Percentiles rank a stretch among this genome's conserved stretches.
These are phyloP conservation scores for Prunus fruticosa DNA, from an alignment of 306 rosid genomes.

Conservation along the genomic window DNA sequence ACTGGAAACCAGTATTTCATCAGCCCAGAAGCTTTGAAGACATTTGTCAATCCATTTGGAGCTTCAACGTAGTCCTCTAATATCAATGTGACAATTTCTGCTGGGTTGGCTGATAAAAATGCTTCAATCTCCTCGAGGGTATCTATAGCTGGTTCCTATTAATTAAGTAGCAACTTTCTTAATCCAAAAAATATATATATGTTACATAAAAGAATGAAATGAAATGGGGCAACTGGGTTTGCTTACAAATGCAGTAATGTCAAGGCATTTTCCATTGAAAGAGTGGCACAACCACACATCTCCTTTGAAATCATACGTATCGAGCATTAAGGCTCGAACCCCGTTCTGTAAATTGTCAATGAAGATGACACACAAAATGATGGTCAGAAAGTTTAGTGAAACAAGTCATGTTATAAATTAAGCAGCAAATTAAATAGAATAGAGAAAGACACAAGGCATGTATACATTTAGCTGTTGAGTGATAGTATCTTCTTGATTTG, in stretches of 20 bases:
- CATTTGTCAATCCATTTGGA: slow-evolving; percentile 73
- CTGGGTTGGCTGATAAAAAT: slow-evolving; percentile 62
- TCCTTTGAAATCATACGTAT: slow-evolving; percentile 75
- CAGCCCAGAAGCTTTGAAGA: slow-evolving; percentile 60
- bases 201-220: neutral
- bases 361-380: neutral
- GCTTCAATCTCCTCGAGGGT: slow-evolving; percentile 69
- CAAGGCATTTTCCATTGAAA: slow-evolving; percentile 60
- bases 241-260: slow-evolving; percentile 83
- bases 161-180: neutral
- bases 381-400: neutral
- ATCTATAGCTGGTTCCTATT: slow-evolving; percentile 70
- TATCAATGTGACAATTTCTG: slow-evolving; percentile 78
- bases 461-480: slow-evolving; percentile 78
- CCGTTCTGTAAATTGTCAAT: slow-evolving; percentile 51
- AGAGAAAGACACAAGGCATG: neutral
- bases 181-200: neutral
- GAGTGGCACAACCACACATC: slow-evolving; percentile 95
- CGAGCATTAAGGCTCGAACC: slow-evolving; percentile 75
- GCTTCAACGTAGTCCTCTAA: slow-evolving; percentile 87
- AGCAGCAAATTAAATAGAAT: neutral
- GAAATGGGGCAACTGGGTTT: neutral
- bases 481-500: slow-evolving; percentile 71
- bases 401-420: neutral
- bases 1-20: slow-evolving; percentile 84